phyloP scores from a whole-genome alignment of 768 basidiomycete genomes.

The Scleroderma bovista region DNA sequence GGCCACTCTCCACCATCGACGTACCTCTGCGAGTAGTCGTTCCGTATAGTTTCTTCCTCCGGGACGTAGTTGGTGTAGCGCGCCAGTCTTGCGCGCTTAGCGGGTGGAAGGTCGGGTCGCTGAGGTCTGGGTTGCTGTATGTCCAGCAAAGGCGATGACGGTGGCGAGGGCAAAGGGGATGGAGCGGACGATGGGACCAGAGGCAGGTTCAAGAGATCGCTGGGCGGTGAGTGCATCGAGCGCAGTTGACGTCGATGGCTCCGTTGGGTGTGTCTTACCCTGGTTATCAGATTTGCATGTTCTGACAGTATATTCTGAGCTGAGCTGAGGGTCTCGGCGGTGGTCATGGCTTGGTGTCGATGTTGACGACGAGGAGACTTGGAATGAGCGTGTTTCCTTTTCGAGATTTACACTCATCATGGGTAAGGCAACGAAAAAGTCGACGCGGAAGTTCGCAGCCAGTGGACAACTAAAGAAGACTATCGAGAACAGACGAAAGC shows the following conservation, averaged over 20 bases:
- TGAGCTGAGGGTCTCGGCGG: constrained; percentile 26
- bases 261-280: constrained; percentile 52
- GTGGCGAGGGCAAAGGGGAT: constrained; percentile 45
- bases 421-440: constrained; percentile 65
- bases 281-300: constrained; percentile 54
- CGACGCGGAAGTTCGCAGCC: constrained; percentile 81
- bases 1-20: constrained; percentile 91
- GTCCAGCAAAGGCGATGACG: constrained; percentile 36
- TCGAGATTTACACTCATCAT: constrained; percentile 28
- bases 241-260: constrained; percentile 52
- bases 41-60: constrained; percentile 94
- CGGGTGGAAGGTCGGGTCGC: constrained; percentile 51
- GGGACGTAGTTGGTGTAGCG: constrained; percentile 81
- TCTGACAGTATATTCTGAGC: constrained; percentile 62
- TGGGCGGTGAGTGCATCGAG: constrained; percentile 48
- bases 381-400: constrained; percentile 13
- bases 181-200: constrained; percentile 53
- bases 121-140: constrained; percentile 34
- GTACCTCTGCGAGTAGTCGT: constrained; percentile 89
- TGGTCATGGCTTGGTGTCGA: no score
- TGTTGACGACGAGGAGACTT: neutral
- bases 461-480: constrained; percentile 86
- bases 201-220: constrained; percentile 50
- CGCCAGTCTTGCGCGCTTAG: constrained; percentile 65
- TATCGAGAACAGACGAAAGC: constrained; percentile 78